A percentile compares a stretch with the other conserved stretches of the same genome.
Conservation (phyloP, 2,329 filamentous ascomycete species). For the Colletotrichum noveboracense region DNA sequence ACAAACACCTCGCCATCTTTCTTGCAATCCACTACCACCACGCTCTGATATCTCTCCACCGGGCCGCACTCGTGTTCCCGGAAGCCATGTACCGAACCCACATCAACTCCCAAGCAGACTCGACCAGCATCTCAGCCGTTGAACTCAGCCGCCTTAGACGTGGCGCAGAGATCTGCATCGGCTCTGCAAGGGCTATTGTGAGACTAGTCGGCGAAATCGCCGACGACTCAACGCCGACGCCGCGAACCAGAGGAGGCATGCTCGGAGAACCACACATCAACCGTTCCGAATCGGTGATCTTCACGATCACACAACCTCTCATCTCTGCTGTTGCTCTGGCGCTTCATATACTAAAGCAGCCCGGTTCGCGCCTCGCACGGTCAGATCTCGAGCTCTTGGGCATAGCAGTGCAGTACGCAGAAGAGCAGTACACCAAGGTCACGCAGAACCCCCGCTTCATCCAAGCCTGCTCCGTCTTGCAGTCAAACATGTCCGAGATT, state of each 20-base stretch:
- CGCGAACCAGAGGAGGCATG: not conserved
- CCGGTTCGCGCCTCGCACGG: constrained; percentile 21
- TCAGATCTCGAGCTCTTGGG: constrained; percentile 24
- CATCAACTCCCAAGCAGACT: constrained; percentile 14
- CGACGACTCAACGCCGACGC: not conserved
- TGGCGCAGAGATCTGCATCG: constrained; percentile 1
- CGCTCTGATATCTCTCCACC: constrained; percentile 23
- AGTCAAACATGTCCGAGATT: constrained; percentile 3
- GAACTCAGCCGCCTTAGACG: not conserved
- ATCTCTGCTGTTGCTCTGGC: constrained; percentile 24
- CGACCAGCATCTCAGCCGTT: not conserved
- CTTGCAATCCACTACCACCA: constrained; percentile 1
- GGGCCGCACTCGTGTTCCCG: constrained; percentile 23
- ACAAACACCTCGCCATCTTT: constrained; percentile 11
- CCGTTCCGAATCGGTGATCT: not conserved
- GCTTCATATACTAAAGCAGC: constrained; percentile 22
- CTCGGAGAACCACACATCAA: not conserved
- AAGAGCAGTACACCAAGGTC: constrained; percentile 19
- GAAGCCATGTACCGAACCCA: constrained; percentile 19
- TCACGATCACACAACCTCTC: constrained; percentile 19
- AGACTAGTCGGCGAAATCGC: constrained; percentile 4
- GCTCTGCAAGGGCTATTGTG: not conserved
- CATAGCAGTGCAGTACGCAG: constrained; percentile 21
- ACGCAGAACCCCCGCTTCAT: constrained; percentile 12
- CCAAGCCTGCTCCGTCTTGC: constrained; percentile 2